Evolutionary conservation across 352 stramenopile genomes (phyloP).

Genomic region (Phytopythium vexans): DNA sequence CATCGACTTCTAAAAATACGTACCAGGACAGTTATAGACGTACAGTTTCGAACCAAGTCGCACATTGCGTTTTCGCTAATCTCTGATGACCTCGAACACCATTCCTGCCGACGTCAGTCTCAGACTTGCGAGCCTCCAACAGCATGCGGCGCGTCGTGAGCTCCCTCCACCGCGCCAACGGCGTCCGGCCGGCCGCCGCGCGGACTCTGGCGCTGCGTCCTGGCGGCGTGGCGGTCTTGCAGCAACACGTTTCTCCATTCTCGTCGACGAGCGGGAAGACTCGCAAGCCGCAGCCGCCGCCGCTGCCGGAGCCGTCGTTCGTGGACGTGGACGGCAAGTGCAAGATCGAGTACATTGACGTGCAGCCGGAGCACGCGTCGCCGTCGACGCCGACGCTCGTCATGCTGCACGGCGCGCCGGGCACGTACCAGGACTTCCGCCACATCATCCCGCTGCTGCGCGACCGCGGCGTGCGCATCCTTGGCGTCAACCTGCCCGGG

Average conservation of each 20-base stretch:
- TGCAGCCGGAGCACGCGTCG: constrained; percentile 8
- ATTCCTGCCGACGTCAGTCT: no score
- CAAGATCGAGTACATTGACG: constrained; percentile 44
- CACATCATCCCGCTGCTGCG: constrained; percentile 57
- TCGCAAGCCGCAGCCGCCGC: constrained; percentile 9
- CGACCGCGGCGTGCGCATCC: constrained; percentile 34
- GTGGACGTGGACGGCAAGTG: constrained; percentile 38
- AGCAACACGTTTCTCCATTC: not conserved
- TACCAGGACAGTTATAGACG: not conserved
- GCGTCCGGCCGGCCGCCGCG: not conserved
- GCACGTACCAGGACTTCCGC: constrained; percentile 62
- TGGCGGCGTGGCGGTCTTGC: not conserved
- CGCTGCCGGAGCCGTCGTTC: constrained; percentile 22
- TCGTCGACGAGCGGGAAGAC: constrained; percentile 1
- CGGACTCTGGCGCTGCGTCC: not conserved
- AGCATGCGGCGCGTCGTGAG: no score
- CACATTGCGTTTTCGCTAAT: not conserved
- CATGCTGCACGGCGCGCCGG: constrained; percentile 58
- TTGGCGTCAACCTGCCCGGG: constrained; percentile 61
- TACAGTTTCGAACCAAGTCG: not conserved
- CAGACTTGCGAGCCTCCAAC: no score
- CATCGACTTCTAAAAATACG: not conserved
- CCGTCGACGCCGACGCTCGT: constrained; percentile 38
- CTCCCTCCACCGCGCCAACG: no score
- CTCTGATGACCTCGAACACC: no score